Evolutionary conservation across 73 alveolate genomes (phyloP).

Genomic region (Urostyla sp.): DNA sequence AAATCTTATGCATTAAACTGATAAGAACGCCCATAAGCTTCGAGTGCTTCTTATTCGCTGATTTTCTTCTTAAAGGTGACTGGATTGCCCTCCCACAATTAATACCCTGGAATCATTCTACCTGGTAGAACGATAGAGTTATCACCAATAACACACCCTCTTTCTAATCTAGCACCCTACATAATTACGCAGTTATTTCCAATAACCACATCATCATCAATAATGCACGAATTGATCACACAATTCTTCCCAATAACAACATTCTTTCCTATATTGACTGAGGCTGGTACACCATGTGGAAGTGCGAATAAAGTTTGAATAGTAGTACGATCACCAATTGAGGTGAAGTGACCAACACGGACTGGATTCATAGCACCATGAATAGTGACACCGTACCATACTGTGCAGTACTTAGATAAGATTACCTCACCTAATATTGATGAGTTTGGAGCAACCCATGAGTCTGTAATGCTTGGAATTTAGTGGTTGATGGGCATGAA

Average conservation of each 20-base stretch:
- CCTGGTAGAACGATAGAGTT: constrained; percentile 90
- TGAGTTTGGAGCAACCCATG: constrained; percentile 79
- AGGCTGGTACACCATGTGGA: constrained; percentile 76
- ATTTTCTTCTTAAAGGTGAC: constrained; percentile 69
- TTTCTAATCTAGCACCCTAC: constrained; percentile 83
- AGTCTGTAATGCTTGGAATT: constrained; percentile 58
- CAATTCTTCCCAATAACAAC: constrained; percentile 76
- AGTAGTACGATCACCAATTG: constrained; percentile 83
- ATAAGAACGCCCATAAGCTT: not conserved
- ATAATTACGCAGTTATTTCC: constrained; percentile 77
- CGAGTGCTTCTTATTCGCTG: constrained; percentile 44
- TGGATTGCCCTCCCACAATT: constrained; percentile 95
- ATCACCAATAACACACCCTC: constrained; percentile 75
- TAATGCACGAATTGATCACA: constrained; percentile 67
- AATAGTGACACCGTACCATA: constrained; percentile 80
- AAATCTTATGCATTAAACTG: too few relatives aligned
- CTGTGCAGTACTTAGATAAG: constrained; percentile 66
- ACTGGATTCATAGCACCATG: constrained; percentile 79
- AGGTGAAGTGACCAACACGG: constrained; percentile 69
- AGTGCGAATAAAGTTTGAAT: constrained; percentile 76
- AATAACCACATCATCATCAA: constrained; percentile 81
- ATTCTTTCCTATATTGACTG: constrained; percentile 76
- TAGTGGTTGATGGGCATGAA: constrained; percentile 72
- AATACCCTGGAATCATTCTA: constrained; percentile 87
- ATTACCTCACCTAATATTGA: constrained; percentile 78